These are phyloP conservation scores for Fusarium vanettenii DNA, from an alignment of 2,329 filamentous ascomycete species.

Conservation along the genomic window DNA sequence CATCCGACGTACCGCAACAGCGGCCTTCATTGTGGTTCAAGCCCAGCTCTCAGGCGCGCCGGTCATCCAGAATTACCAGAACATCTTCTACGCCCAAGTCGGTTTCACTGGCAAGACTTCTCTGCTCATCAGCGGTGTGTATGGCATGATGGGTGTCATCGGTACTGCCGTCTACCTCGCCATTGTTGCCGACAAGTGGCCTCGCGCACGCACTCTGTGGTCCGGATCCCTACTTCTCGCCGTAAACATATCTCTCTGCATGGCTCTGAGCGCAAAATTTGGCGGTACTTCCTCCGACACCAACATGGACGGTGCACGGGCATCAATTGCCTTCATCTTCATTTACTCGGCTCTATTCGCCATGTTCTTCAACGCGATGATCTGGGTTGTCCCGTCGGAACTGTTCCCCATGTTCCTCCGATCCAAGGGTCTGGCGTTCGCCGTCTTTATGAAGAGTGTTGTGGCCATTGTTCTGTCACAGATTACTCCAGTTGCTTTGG, in stretches of 20 bases:
- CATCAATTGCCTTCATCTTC: slow-evolving; percentile 48
- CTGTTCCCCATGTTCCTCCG: slow-evolving; percentile 41
- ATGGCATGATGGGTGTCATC: slow-evolving; percentile 49
- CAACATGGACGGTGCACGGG: slow-evolving; percentile 36
- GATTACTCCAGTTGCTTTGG: slow-evolving; percentile 40
- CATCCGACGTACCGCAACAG: not conserved
- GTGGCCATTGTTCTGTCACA: slow-evolving; percentile 46
- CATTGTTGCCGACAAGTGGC: slow-evolving; percentile 45
- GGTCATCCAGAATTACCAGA: slow-evolving; percentile 48
- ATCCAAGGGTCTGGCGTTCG: slow-evolving; percentile 35
- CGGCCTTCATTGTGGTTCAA: not conserved
- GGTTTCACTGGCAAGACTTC: slow-evolving; percentile 60
- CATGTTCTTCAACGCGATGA: slow-evolving; percentile 49
- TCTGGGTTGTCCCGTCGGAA: slow-evolving; percentile 46
- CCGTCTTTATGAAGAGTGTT: slow-evolving; percentile 42
- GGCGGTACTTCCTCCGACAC: slow-evolving; percentile 18
- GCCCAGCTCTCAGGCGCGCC: not conserved
- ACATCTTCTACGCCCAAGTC: slow-evolving; percentile 54
- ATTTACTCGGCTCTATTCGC: slow-evolving; percentile 44
- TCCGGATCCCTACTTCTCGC: slow-evolving; percentile 33
- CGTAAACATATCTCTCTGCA: slow-evolving; percentile 40
- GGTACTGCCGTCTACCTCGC: slow-evolving; percentile 46
- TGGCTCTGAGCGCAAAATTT: slow-evolving; percentile 39
- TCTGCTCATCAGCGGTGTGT: slow-evolving; percentile 60
- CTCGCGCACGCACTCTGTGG: slow-evolving; percentile 31